Percentiles rank a stretch among this genome's conserved stretches.
These are phyloP conservation scores for Nigrospora sphaerica DNA, from an alignment of 2,329 filamentous ascomycete species.

Conservation along the genomic window DNA sequence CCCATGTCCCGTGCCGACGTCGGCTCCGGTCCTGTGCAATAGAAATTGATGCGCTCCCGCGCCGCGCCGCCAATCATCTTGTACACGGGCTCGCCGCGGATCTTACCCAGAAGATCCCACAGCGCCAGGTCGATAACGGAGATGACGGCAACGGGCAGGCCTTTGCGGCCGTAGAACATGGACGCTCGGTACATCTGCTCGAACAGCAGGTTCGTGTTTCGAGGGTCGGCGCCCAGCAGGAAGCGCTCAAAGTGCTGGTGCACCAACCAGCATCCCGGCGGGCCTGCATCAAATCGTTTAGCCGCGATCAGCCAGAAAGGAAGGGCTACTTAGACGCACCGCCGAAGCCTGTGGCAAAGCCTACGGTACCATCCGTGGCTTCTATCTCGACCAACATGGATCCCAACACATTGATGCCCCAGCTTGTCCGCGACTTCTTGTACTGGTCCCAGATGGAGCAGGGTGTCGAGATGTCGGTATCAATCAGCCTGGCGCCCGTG, in stretches of 20 bases:
- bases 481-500: slow-evolving; percentile 67
- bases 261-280: slow-evolving; percentile 88
- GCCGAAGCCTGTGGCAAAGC: slow-evolving; percentile 90
- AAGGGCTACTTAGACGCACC: slow-evolving; percentile 33
- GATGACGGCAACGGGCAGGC: slow-evolving; percentile 82
- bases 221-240: slow-evolving; percentile 78
- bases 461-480: slow-evolving; percentile 85
- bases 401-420: slow-evolving; percentile 92
- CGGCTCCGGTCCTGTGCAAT: slow-evolving; percentile 88
- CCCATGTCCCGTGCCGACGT: slow-evolving; percentile 75
- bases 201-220: slow-evolving; percentile 86
- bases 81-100: slow-evolving; percentile 89
- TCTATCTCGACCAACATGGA: slow-evolving; percentile 90
- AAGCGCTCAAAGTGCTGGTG: slow-evolving; percentile 92
- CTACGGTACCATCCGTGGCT: slow-evolving; percentile 82
- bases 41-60: slow-evolving; percentile 76
- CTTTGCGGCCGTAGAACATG: slow-evolving; percentile 96
- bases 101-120: slow-evolving; percentile 88
- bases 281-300: slow-evolving; percentile 39
- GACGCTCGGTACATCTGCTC: slow-evolving; percentile 95
- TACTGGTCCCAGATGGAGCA: slow-evolving; percentile 88
- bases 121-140: slow-evolving; percentile 89
- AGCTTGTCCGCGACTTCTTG: slow-evolving; percentile 78
- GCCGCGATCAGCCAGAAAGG: not conserved
- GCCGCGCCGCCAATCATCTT: slow-evolving; percentile 91